Conservation (phyloP, 2,329 filamentous ascomycete genomes). For the Falciphora oryzae region DNA sequence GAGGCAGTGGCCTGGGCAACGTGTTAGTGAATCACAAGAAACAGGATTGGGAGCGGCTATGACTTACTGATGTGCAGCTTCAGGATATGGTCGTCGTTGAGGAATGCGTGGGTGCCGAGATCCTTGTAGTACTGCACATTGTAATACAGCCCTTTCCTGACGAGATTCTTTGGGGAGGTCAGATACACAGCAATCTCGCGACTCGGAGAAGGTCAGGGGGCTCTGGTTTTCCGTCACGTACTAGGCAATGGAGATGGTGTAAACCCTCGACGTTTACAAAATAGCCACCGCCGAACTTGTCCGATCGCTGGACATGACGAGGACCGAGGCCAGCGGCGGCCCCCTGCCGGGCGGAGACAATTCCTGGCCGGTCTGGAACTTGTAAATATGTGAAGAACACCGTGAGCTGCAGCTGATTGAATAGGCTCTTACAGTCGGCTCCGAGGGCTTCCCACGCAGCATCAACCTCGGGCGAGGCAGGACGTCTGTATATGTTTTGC, state of each 20-base stretch:
- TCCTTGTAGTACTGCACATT: constrained; percentile 53
- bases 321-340: constrained; percentile 41
- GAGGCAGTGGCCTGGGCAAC: constrained; percentile 46
- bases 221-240: constrained; percentile 20
- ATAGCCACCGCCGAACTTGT: constrained; percentile 53
- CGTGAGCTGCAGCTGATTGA: too few relatives aligned
- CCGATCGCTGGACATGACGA: constrained; percentile 49
- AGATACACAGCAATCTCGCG: not conserved
- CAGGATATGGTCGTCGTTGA: constrained; percentile 48
- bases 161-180: constrained; percentile 40
- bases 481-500: constrained; percentile 46
- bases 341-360: constrained; percentile 45
- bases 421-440: constrained; percentile 28
- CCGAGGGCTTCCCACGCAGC: constrained; percentile 42
- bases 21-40: not conserved
- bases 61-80: constrained; percentile 50
- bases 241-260: constrained; percentile 54
- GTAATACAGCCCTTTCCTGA: constrained; percentile 52
- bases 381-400: constrained; percentile 20
- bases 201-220: not conserved
- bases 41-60: not conserved
- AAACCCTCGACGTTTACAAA: constrained; percentile 51
- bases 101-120: constrained; percentile 45
- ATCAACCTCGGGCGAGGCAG: constrained; percentile 47
- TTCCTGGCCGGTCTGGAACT: constrained; percentile 35